Evolutionary conservation across 768 basidiomycete genomes (phyloP).

Genomic region (Psilocybe cyanescens): DNA sequence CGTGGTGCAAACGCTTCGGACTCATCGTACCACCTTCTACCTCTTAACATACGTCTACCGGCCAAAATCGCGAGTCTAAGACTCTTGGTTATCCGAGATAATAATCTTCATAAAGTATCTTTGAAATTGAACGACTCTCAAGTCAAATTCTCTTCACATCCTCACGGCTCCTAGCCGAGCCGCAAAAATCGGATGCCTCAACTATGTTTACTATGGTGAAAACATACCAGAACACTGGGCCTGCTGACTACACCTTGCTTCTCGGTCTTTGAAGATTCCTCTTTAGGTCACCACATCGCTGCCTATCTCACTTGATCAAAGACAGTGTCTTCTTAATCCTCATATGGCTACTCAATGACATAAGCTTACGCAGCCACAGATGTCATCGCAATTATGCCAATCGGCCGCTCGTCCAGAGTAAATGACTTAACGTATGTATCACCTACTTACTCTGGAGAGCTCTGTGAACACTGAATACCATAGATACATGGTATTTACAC

Average conservation of each 20-base stretch:
- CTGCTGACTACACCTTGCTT: conserved; percentile 1
- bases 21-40: not conserved
- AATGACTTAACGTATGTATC: not conserved
- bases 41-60: not conserved
- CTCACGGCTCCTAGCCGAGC: not conserved
- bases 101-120: not conserved
- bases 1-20: not conserved
- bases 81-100: not conserved
- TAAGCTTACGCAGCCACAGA: not conserved
- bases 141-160: not conserved
- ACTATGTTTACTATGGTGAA: conserved; percentile 3
- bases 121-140: not conserved
- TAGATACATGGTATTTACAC: too few species aligned
- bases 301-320: conserved; percentile 14
- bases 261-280: conserved; percentile 16
- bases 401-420: not conserved
- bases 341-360: not conserved
- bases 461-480: too few species aligned
- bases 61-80: not conserved
- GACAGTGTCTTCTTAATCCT: not conserved
- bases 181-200: conserved; percentile 15
- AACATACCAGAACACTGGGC: conserved; percentile 10
- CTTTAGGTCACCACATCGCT: conserved; percentile 12
- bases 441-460: not conserved
- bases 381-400: not conserved